Percentiles rank a stretch among this genome's conserved stretches.
Conservation (phyloP, 1,284 basidiomycete genomes). For the Filobasidium uniguttulatum region DNA sequence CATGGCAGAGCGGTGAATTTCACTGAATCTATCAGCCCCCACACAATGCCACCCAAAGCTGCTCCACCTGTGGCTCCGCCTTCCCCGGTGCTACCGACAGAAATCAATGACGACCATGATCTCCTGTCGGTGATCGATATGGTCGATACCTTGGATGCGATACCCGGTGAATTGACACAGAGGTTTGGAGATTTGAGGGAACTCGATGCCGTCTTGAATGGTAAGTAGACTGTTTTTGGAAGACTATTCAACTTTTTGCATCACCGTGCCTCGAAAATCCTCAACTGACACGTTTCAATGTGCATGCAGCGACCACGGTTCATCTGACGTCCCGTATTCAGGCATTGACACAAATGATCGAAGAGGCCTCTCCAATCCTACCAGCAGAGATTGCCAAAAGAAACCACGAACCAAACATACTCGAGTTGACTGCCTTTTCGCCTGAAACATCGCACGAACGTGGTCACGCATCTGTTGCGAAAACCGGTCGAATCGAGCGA, state of each 20-base stretch:
- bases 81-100: slow-evolving; percentile 3
- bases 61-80: slow-evolving; percentile 18
- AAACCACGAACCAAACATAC: no score
- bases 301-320: neutral
- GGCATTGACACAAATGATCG: neutral
- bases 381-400: neutral
- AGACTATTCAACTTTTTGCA: no score
- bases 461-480: neutral
- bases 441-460: no score
- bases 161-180: slow-evolving; percentile 86
- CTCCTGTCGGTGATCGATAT: slow-evolving; percentile 53
- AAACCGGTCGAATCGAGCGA: neutral
- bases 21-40: neutral
- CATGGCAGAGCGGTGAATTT: no score
- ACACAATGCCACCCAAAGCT: slow-evolving; percentile 27
- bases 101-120: slow-evolving; percentile 28
- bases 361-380: neutral
- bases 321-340: neutral
- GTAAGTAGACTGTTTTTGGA: slow-evolving; percentile 26
- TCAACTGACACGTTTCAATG: no score
- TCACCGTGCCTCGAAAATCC: no score
- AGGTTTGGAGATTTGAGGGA: slow-evolving; percentile 91
- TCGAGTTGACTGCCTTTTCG: no score
- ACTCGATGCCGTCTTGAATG: slow-evolving; percentile 89
- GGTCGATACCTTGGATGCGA: slow-evolving; percentile 80